These are phyloP conservation scores for Acacia concinna DNA, from an alignment of 331 rosid genomes.

Conservation along the genomic window DNA sequence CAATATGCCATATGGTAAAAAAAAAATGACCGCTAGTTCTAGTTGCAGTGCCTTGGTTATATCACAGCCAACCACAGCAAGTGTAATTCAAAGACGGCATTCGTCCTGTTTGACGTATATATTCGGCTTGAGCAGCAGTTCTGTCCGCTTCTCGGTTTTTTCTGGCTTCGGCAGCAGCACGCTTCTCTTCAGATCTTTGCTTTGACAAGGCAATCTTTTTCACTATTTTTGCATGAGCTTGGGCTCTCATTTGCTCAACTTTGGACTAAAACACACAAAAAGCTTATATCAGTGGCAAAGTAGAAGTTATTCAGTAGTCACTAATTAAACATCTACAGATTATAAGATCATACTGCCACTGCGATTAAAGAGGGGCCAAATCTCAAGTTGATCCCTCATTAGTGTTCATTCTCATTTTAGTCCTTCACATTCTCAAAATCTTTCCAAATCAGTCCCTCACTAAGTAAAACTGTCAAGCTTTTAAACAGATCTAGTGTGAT, in stretches of 20 bases:
- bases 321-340: neutral
- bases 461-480: too few relatives aligned
- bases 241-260: conserved; percentile 91
- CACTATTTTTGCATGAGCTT: conserved; percentile 84
- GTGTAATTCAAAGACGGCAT: conserved; percentile 60
- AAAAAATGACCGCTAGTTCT: neutral
- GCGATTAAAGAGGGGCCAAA: neutral
- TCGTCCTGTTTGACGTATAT: conserved; percentile 80
- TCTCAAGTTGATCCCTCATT: neutral
- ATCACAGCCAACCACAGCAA: conserved; percentile 82
- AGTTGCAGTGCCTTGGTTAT: neutral
- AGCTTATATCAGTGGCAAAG: conserved; percentile 26
- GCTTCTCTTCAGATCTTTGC: conserved; percentile 88
- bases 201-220: conserved; percentile 82
- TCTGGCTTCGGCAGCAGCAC: conserved; percentile 69
- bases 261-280: conserved; percentile 47
- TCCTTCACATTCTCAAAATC: neutral
- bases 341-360: neutral
- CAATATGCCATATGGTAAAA: neutral
- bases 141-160: conserved; percentile 69
- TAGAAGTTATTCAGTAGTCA: neutral
- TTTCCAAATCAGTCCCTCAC: neutral
- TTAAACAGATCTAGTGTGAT: too few relatives aligned
- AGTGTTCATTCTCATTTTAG: neutral
- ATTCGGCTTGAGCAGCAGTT: conserved; percentile 71